phyloP scores from a whole-genome alignment of 1,284 basidiomycete genomes.

The Stygiomarasmius scandens region DNA sequence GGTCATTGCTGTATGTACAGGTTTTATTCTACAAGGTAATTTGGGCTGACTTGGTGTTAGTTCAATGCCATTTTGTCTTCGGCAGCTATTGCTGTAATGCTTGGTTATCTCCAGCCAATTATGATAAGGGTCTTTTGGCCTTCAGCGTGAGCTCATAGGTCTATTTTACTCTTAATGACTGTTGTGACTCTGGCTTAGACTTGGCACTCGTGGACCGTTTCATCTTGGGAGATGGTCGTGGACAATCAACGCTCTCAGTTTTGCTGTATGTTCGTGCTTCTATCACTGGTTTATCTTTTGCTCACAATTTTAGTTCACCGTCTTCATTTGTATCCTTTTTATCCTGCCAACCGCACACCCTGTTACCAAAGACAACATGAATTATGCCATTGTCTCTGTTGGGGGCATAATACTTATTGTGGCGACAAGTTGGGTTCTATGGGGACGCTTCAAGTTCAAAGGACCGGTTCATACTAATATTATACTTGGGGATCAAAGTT shows the following conservation, averaged over 20 bases:
- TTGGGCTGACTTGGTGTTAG: conserved; percentile 25
- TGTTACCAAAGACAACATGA: conserved; percentile 63
- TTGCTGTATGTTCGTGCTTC: conserved; percentile 37
- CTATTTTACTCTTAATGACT: background rate
- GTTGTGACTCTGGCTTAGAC: conserved; percentile 27
- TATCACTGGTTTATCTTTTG: conserved; percentile 3
- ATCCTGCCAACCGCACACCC: conserved; percentile 64
- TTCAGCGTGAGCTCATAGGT: conserved; percentile 43
- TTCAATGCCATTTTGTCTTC: conserved; percentile 61
- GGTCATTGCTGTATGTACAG: conserved; percentile 47
- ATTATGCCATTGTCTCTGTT: conserved; percentile 59
- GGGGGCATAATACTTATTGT: conserved; percentile 48
- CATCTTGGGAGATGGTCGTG: conserved; percentile 56
- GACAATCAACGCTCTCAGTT: conserved; percentile 51
- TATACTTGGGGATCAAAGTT: conserved; percentile 27
- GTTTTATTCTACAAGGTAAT: background rate
- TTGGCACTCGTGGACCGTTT: conserved; percentile 55
- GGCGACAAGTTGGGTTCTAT: conserved; percentile 41
- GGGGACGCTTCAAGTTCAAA: conserved; percentile 39
- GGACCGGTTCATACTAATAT: conserved; percentile 35
- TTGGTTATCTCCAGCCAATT: conserved; percentile 61
- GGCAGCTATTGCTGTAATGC: conserved; percentile 61
- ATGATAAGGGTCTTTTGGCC: conserved; percentile 64
- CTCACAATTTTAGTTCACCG: conserved; percentile 41
- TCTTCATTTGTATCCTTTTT: conserved; percentile 60